Evolutionary conservation across 257 asterid genomes (phyloP), one percentile per base, ranked within the genome.

Genomic region (Lantana camara): DNA sequence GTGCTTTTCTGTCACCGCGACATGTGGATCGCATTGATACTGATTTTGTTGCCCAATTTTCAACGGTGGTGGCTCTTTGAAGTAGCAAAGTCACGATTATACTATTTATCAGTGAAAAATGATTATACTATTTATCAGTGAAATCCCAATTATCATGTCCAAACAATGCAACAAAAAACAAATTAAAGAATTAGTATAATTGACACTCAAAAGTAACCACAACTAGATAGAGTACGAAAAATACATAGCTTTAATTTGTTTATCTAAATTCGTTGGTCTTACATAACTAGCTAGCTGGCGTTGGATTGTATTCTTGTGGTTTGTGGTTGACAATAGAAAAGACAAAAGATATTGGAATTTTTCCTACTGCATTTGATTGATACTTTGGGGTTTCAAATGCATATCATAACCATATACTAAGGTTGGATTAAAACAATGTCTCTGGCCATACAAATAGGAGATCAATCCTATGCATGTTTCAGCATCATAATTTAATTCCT

Each of bases 311-410:
- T 58, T 58, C 51, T 58, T 58, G 51, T 40, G 64, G 50, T 40
- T 58, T 58, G 64, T 58, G 64, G 64, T 40, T 58, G 37, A 58
- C n/a, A 40, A 58, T 5, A 57, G 8, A 58, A 41, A 58, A 58
- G 51, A 58, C 51, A 58, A 20, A 21, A 32, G 9, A 15, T 8
- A 16, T 35, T 15, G 44, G 19, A 8, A 15, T 42, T 34, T 56
- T 56, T 56, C 46, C 1, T 32, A 13, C 30, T 27, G 40, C 17
- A 16, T 32, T 8, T 30, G 60, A 54, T n/a, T 42, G 58, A 29
- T 29, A 15, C 30, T 14, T 57, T 35, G 46, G 47, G 30, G 16
- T 29, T 37, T 16, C 42, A 32, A 16, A 19, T 22, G 35, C 50
- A 0, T 19, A 0, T 38, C 12, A 38, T 58, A 7, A 58, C 48